Evolutionary conservation across 2,329 filamentous ascomycete genomes (phyloP), one percentile per base, ranked within the genome.

Genomic region (Penicillium nordicum): DNA sequence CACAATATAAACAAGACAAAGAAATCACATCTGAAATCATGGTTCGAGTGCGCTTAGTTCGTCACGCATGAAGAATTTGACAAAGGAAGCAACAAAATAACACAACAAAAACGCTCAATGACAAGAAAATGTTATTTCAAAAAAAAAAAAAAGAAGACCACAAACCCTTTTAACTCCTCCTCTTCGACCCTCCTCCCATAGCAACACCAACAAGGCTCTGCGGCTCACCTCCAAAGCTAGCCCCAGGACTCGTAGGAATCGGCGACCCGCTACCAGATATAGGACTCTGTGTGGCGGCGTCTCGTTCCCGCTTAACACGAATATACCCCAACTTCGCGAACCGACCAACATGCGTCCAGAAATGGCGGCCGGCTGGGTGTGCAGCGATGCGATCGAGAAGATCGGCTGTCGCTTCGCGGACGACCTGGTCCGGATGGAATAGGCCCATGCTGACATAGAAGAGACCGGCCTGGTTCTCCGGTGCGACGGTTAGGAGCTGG

Each of bases 401-500:
- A 58, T 89, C 89, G 1, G 90, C 88, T 2, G 90, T 89, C 53
- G 85, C 86, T 64, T 88, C 76, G 36, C 94, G 83, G 11, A 97
- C 92, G 50, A 91, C 88, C 36, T 82, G 80, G 62, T 92, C 86
- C 53, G 92, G 91, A 77, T 99, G 94, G 72, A 97, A 97, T 6
- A 99, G 79, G 0, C 94, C 94, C 50, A 97, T 82, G 5, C 88
- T 90, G 27, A 99, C 77, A 67, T 97, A 96, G 72, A 97, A 97
- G 3, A 97, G 81, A 0, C 91, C 94, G 0, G 88, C 89, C 66
- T 94, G 90, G 29, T 86, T 89, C 75, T 96, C 91, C 8, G 91
- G 91, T 6, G 91, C 87, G 7, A 94, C 88, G 29, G 85, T 87
- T 7, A 96, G 81, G 6, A 96, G 80, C 57, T 96, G 87, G 66